Evolutionary conservation across 768 basidiomycete genomes (phyloP), one percentile per base, ranked within the genome.

Genomic region (Pleurotus platypus): DNA sequence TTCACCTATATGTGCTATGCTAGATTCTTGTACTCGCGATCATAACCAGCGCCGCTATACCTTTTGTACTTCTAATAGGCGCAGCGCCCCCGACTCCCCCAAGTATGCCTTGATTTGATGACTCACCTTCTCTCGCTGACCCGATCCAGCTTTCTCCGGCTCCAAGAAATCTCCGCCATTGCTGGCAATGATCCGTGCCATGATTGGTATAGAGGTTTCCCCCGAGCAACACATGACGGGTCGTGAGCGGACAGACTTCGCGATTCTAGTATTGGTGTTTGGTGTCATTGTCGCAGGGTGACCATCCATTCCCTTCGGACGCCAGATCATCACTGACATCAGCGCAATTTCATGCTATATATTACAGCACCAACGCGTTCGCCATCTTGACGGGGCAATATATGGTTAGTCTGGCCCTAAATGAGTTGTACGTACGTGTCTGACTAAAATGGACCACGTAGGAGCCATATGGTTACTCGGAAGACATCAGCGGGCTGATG

Each of bases 61-160:
- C 90, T 0, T 73, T 78, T 16, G 73, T 82, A 2, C 73, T 92
- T 47, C 66, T 91, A 20, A 79, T 94, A 20, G 64, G 73, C 1
- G 73, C 74, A 30, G 75, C 78, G 1, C 92, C 92, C 5, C 89
- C 90, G 18, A 84, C 79, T 6, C 92, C 92, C 24, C 92, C 92
- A 0, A 92, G 91, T 93, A 69, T 40, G 80, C 57, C 26, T 26
- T 15, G 30, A 8, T 26, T 35, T 18, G 16, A 48, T 55, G 24
- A 24, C 39, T 20, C 22, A 48, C 6, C 42, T 38, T n/a, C 46
- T 15, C 30, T 35, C 46, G 27, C 47, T 58, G 59, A 43, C 58
- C 64, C 43, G 50, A 58, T 35, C 11, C 61, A 89, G 89, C 89
- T 0, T 87, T 82, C 66, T 75, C 89, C 15, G 89, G 81, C 11